Base-by-base conservation (phyloP, 2,329 filamentous ascomycete genomes). In the Phyllosticta ampelicida region DNA sequence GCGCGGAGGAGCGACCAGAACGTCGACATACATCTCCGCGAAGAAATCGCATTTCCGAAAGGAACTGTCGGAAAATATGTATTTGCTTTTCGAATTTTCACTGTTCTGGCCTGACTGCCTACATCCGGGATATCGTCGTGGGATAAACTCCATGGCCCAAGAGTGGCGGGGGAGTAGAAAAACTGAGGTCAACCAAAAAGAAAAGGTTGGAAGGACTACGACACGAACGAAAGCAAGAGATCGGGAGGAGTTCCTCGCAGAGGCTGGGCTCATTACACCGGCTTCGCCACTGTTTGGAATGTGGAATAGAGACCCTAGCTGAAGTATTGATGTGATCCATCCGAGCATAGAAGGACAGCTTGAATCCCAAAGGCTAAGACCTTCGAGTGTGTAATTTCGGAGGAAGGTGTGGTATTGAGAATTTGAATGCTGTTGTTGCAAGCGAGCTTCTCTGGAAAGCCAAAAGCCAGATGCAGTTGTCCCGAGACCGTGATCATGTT, bases 401-500 rank as follows among this genome's bases (percentile, higher is more conserved):
- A 44, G 36, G 36, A 44, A 44, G 13, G n/a, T 44, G 16, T 44
- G 36, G 13, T n/a, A n/a, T 44, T 44, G 36, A 44, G 36, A 44
- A 44, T 44, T n/a, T 44, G 36, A 44, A 44, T 44, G 36, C 36
- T n/a, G 36, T 44, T 44, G 36, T 44, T 44, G 36, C 36, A 44
- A n/a, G 36, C 13, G 13, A 48, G 50, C 54, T 48, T 23, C 54
- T 55, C 54, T 21, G 54, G 29, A 51, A 57, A 30, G 21, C 26
- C 30, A 53, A 57, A 53, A 53, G 50, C 55, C 50, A 57, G 50
- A 29, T 21, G 28, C 30, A 51, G 9, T 48, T 36, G 30, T 28
- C 55, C 49, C 50, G 55, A 52, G 50, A 51, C 50, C 50, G 28
- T 57, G 55, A 57, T 53, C 50, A 48, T 57, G 55, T 48, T 53